Percentiles rank a stretch among this genome's conserved stretches.
Evolutionary conservation across 306 rosid species (phyloP).

Genomic region (Trifolium subterraneum): DNA sequence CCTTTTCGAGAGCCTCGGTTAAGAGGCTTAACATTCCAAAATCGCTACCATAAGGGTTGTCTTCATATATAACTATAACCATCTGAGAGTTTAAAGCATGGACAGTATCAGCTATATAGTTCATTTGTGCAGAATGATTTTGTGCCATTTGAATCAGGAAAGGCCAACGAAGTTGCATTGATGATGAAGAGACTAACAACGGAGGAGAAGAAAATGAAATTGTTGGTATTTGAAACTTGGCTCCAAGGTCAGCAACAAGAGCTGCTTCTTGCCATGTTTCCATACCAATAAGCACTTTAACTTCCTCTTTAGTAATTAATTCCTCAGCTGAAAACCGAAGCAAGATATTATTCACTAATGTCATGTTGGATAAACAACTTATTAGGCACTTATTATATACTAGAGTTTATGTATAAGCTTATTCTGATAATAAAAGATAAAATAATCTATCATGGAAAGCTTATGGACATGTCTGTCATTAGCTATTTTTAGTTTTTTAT

Average conservation of each 20-base stretch:
- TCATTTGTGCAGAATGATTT: slow-evolving; percentile 41
- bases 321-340: slow-evolving; percentile 52
- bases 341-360: background rate
- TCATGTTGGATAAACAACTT: too few species aligned
- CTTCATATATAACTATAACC: slow-evolving; percentile 60
- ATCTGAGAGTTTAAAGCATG: slow-evolving; percentile 41
- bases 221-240: slow-evolving; percentile 49
- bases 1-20: slow-evolving; percentile 59
- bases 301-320: slow-evolving; percentile 46
- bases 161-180: slow-evolving; percentile 56
- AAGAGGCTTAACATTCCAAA: slow-evolving; percentile 52
- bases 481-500: too few species aligned
- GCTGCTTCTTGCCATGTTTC: slow-evolving; percentile 65
- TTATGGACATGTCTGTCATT: too few species aligned
- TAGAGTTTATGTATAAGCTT: too few species aligned
- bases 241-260: slow-evolving; percentile 59
- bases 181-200: slow-evolving; percentile 43
- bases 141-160: slow-evolving; percentile 58
- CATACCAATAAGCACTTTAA: slow-evolving; percentile 56
- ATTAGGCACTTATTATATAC: too few species aligned
- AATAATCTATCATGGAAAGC: too few species aligned
- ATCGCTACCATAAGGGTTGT: slow-evolving; percentile 50
- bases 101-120: slow-evolving; percentile 60
- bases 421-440: too few species aligned
- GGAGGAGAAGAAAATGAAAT: slow-evolving; percentile 60